Conservation (phyloP, 495 filamentous ascomycete genomes). For the Bacidia rubella region DNA sequence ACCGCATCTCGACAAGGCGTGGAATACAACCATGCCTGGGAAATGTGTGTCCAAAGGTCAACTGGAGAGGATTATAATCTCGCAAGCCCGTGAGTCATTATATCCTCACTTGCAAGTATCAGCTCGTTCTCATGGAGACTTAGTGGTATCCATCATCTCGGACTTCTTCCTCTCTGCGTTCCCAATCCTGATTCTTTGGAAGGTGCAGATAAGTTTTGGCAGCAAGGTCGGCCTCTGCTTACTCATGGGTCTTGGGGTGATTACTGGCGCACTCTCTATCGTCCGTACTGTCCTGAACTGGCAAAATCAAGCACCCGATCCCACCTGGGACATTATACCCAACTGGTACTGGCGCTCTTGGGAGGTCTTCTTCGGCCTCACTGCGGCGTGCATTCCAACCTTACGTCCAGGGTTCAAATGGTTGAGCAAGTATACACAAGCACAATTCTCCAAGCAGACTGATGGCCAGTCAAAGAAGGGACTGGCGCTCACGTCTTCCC, state of each 20-base stretch:
- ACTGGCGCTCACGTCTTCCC: no score
- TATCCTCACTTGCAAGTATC: neutral
- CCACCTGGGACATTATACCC: neutral
- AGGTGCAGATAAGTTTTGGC: slow-evolving; percentile 19
- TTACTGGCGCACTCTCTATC: slow-evolving; percentile 15
- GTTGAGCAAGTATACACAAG: neutral
- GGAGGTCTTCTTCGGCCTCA: slow-evolving; percentile 7
- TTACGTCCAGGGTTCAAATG: slow-evolving; percentile 7
- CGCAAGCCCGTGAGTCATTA: slow-evolving; percentile 3
- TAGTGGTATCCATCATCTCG: slow-evolving; percentile 11
- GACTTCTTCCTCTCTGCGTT: slow-evolving; percentile 25
- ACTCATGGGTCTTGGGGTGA: slow-evolving; percentile 25
- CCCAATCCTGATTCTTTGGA: slow-evolving; percentile 24
- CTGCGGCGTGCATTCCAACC: slow-evolving; percentile 9
- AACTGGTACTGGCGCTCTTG: slow-evolving; percentile 5
- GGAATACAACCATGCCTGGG: slow-evolving; percentile 3
- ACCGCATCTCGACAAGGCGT: slow-evolving; percentile 5
- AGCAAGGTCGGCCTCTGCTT: slow-evolving; percentile 24
- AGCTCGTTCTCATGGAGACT: neutral
- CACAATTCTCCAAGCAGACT: no score
- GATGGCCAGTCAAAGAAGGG: no score
- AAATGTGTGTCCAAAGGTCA: slow-evolving; percentile 8
- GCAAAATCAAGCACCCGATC: neutral
- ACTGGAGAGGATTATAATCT: slow-evolving; percentile 12
- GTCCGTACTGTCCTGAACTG: slow-evolving; percentile 8